Conservation (phyloP, 495 filamentous ascomycete species). For the Neurospora sublineolata region DNA sequence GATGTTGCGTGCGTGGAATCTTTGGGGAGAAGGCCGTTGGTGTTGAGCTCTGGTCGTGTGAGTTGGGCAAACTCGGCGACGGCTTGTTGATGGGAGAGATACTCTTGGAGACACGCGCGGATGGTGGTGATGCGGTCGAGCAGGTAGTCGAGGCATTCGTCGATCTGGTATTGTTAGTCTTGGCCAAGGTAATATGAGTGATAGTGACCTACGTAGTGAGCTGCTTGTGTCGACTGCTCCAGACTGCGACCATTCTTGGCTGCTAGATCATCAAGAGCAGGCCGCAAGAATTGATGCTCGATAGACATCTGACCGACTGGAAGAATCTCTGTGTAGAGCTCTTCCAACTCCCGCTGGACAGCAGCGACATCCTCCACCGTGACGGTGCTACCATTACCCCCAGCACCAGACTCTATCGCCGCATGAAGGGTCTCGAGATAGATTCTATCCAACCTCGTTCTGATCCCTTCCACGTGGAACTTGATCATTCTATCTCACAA, state of each 20-base stretch:
- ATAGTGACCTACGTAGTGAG: slow-evolving; percentile 27
- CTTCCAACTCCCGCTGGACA: slow-evolving; percentile 48
- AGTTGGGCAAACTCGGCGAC: slow-evolving; percentile 15
- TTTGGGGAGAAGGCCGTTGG: slow-evolving; percentile 1
- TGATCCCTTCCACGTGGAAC: slow-evolving; percentile 34
- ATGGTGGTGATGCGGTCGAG: slow-evolving; percentile 21
- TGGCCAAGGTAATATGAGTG: not conserved
- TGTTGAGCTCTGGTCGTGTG: slow-evolving; percentile 13
- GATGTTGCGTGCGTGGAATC: not conserved
- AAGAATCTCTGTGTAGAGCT: slow-evolving; percentile 51
- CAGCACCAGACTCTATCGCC: slow-evolving; percentile 10
- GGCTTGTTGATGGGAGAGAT: slow-evolving; percentile 21
- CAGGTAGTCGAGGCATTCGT: slow-evolving; percentile 27
- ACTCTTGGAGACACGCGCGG: slow-evolving; percentile 15
- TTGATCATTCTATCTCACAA: slow-evolving; percentile 28
- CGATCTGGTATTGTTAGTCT: slow-evolving; percentile 18
- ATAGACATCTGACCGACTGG: slow-evolving; percentile 51
- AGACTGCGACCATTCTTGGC: slow-evolving; percentile 25
- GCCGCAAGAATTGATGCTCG: slow-evolving; percentile 48
- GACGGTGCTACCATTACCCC: not conserved
- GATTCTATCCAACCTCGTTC: slow-evolving; percentile 34
- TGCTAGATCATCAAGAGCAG: slow-evolving; percentile 35
- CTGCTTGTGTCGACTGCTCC: slow-evolving; percentile 24
- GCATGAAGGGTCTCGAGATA: slow-evolving; percentile 31
- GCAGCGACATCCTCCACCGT: slow-evolving; percentile 24